Evolutionary conservation across 2,329 filamentous ascomycete species (phyloP).

Genomic region (Botrytis tulipae): DNA sequence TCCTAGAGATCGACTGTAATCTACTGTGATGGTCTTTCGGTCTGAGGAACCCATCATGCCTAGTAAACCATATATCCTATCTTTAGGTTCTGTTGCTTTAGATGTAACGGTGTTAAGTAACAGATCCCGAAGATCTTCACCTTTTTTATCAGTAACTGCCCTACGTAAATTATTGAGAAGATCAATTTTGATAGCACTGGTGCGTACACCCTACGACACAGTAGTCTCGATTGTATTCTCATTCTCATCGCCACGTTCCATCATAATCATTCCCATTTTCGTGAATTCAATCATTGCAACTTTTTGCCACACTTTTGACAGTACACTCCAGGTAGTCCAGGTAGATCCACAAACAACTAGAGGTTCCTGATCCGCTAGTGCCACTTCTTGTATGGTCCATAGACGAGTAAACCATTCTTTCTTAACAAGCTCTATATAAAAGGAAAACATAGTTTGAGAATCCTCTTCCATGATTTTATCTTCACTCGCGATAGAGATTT

Average conservation of each 20-base stretch:
- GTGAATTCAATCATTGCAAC: not conserved
- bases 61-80: not conserved
- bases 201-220: not conserved
- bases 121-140: not conserved
- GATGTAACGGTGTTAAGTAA: conserved; percentile 3
- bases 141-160: not conserved
- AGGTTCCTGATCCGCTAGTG: not conserved
- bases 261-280: not conserved
- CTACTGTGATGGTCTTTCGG: not conserved
- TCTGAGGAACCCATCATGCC: not conserved
- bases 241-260: too few relatives aligned
- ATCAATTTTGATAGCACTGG: not conserved
- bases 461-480: not conserved
- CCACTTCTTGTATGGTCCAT: conserved; percentile 23
- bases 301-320: not conserved
- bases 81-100: not conserved
- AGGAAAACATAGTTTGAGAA: not conserved
- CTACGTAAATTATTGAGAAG: not conserved
- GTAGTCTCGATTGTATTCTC: not conserved
- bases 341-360: conserved; percentile 2
- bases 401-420: conserved; percentile 23
- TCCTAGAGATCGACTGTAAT: not conserved
- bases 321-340: conserved; percentile 5
- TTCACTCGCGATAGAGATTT: not conserved
- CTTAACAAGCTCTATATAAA: not conserved